Base-by-base conservation (phyloP, 306 rosid genomes). In the Dalbergia oliveri region DNA sequence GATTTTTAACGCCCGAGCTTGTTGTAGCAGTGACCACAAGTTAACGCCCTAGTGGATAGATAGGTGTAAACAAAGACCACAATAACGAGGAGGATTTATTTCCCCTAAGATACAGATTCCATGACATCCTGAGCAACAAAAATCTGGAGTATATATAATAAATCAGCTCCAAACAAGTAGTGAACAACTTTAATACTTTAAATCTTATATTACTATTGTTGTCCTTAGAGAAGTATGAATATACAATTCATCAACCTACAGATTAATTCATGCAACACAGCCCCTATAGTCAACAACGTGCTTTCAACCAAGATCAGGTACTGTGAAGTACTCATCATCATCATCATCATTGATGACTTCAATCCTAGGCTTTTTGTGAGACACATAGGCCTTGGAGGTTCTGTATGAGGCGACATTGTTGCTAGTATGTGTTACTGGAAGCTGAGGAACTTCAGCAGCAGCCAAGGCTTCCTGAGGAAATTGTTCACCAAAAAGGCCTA, bases 391-490 rank as follows among this genome's bases (percentile, higher is more conserved):
- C 88, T 93, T 95, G 3, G 88, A 65, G 41, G 88, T 81, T 87
- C 89, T 87, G 66, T 69, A 75, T 8, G 97, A 81, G 62, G 85
- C 31, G 57, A 72, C 64, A 67, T 80, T 80, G 89, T 73, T 83
- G 66, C 81, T 51, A 13, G 87, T 51, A 50, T 88, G 90, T 12
- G 89, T 80, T n/a, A 73, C 74, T 16, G 91, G 89, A 86, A 95
- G 94, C 85, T 93, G 93, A 74, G 99, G 99, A 41, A 95, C 99
- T 89, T 95, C 98, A n/a, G 98, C 98, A 0, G 97, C 94, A 33
- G 99, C 93, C 72, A 91, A 67, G 19, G 94, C 87, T 73, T 89
- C 94, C 21, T 82, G 84, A 72, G 90, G 70, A 58, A 91, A 84
- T 57, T 87, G 93, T 73, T 93, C 99, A 14, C 93, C 92, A 5